phyloP scores from a whole-genome alignment of 2,329 filamentous ascomycete species.

The Aotearoamyces nothofagi region DNA sequence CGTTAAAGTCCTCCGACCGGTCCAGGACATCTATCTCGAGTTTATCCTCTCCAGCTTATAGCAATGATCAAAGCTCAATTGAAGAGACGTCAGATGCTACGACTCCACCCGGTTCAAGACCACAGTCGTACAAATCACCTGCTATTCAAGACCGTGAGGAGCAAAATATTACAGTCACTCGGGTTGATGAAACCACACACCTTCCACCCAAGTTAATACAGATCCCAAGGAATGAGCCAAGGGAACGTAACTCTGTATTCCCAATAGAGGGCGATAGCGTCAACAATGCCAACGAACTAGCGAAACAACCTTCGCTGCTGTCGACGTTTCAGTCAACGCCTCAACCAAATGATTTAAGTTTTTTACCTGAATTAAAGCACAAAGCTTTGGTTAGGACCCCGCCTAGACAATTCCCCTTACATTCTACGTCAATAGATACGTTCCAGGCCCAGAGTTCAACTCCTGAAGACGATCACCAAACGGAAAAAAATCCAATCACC shows the following conservation, averaged over 20 bases:
- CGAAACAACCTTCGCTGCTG: conserved; percentile 4
- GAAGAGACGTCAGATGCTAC: not conserved
- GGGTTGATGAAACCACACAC: not conserved
- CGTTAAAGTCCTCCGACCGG: not conserved
- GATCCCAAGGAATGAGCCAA: not conserved
- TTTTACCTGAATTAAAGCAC: conserved; percentile 23
- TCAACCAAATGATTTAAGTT: conserved; percentile 16
- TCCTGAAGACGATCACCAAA: not conserved
- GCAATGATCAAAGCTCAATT: not conserved
- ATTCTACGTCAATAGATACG: not conserved
- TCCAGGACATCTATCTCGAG: not conserved
- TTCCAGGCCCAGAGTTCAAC: not conserved
- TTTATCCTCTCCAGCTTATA: not conserved
- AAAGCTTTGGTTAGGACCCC: conserved; percentile 20
- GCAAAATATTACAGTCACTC: not conserved
- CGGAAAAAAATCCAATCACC: not conserved
- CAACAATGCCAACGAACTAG: conserved; percentile 5
- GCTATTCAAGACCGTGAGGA: too few relatives aligned
- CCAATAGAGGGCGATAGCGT: conserved; percentile 3
- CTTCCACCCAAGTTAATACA: not conserved
- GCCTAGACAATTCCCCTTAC: not conserved
- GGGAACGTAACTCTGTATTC: not conserved
- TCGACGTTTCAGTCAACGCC: conserved; percentile 11
- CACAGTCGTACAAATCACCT: too few relatives aligned
- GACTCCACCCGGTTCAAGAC: not conserved